These are phyloP conservation scores for Mucor plumbeus DNA, from an alignment of 371 early-diverging fungal species.

Conservation along the genomic window DNA sequence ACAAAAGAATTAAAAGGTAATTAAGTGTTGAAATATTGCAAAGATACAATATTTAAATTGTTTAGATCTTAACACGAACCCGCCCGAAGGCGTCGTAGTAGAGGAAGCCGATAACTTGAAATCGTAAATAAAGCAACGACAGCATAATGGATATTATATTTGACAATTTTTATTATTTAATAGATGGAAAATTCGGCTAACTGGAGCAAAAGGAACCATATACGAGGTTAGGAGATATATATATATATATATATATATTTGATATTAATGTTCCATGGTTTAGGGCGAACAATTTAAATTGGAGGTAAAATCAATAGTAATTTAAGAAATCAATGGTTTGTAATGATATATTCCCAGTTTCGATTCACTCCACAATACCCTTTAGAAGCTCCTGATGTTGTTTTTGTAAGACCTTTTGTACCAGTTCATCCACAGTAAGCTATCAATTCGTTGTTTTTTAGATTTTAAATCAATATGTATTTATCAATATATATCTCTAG, in stretches of 20 bases:
- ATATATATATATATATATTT: no score
- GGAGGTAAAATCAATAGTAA: constrained; percentile 48
- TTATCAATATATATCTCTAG: neutral
- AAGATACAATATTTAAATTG: neutral
- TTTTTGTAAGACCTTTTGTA: constrained; percentile 70
- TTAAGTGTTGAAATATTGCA: neutral
- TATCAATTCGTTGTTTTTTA: neutral
- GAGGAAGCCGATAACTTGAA: constrained; percentile 65
- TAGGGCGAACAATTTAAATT: constrained; percentile 69
- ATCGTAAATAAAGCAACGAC: constrained; percentile 9
- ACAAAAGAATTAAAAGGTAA: constrained; percentile 63
- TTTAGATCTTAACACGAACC: constrained; percentile 60
- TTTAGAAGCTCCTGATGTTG: constrained; percentile 84
- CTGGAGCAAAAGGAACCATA: constrained; percentile 70
- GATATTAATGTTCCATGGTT: neutral
- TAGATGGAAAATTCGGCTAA: constrained; percentile 68
- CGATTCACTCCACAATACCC: constrained; percentile 85
- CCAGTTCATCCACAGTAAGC: constrained; percentile 88
- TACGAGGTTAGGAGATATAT: constrained; percentile 63
- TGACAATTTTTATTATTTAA: neutral
- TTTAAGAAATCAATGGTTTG: neutral
- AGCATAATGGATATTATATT: neutral
- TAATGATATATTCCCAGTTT: constrained; percentile 55
- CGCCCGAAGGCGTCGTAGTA: constrained; percentile 63
- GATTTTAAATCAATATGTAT: neutral